Evolutionary conservation across 331 rosid genomes (phyloP).

Genomic region (Prunus yedoensis): DNA sequence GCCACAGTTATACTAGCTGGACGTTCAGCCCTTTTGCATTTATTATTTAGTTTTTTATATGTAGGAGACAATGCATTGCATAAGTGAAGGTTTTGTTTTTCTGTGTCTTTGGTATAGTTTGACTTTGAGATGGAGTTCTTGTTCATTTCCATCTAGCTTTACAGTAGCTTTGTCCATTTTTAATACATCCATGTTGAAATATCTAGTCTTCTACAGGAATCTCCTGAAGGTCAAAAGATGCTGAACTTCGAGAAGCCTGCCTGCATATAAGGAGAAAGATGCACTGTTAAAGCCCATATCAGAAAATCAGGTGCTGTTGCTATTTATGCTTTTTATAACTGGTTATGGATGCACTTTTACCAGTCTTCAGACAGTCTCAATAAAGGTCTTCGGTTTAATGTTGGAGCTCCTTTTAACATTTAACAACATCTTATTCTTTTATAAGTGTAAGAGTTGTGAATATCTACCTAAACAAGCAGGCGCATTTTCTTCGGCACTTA

Average conservation of each 20-base stretch:
- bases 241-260: conserved; percentile 57
- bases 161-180: neutral
- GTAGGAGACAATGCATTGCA: neutral
- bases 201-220: conserved; percentile 35
- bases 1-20: conserved; percentile 7
- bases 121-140: neutral
- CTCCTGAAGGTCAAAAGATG: conserved; percentile 53
- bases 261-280: conserved; percentile 52
- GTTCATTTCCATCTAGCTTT: neutral
- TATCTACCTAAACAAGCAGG: no score
- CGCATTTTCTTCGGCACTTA: no score
- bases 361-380: neutral
- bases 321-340: neutral
- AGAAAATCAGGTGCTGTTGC: conserved; percentile 48
- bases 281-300: conserved; percentile 42
- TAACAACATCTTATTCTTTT: no score
- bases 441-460: no score
- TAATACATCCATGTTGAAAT: neutral
- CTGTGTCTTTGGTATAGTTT: neutral
- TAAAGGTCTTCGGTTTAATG: neutral
- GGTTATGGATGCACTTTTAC: neutral
- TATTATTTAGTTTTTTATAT: neutral
- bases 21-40: neutral
- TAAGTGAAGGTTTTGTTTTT: neutral
- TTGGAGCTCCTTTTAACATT: no score